Evolutionary conservation across 2,329 filamentous ascomycete species (phyloP), one percentile per base, ranked within the genome.

Genomic region (Trichoderma sp.): DNA sequence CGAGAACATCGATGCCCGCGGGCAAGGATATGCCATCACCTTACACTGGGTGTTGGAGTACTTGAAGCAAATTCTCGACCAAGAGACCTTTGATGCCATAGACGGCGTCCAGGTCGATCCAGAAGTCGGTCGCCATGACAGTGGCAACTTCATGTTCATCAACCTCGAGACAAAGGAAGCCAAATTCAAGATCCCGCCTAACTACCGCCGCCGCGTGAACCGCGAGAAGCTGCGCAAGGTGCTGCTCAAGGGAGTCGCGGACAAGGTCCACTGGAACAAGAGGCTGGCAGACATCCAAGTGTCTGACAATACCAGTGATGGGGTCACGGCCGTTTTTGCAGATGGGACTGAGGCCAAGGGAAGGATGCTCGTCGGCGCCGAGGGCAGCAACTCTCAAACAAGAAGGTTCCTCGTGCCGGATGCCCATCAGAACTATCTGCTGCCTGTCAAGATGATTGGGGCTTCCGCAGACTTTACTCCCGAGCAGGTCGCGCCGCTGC

Each of bases 1-100:
- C 75, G 74, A 74, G 23, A 73, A 77, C 61, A 73, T 78, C 68
- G 75, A 76, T 62, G 73, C 75, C 23, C 80, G 80, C 23, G 72
- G 73, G 3, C 84, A 85, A 53, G 88, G 88, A 62, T 90, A 88
- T 88, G 88, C 86, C 55, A 81, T 91, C 65, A 90, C 88, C 2
- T 78, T 90, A 39, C 87, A 90, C 75, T 90, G 88, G 88, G 85
- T 82, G 23, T 80, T 89, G 13, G 77, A 75, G 2, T 79, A 76
- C 43, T 73, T 80, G 11, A 64, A 68, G 17, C 70, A 78, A 70
- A 72, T 79, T 15, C 68, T 79, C 3, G 76, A 77, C 23, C 70
- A 70, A 6, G 71, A 73, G 8, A 78, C 76, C 0, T 50, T 78
- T 6, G 70, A 66, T 3, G 73, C 71, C 11, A 63, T 80, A 23